Conservation (phyloP, 148 eudicot species). For the Fagopyrum homotropicum region DNA sequence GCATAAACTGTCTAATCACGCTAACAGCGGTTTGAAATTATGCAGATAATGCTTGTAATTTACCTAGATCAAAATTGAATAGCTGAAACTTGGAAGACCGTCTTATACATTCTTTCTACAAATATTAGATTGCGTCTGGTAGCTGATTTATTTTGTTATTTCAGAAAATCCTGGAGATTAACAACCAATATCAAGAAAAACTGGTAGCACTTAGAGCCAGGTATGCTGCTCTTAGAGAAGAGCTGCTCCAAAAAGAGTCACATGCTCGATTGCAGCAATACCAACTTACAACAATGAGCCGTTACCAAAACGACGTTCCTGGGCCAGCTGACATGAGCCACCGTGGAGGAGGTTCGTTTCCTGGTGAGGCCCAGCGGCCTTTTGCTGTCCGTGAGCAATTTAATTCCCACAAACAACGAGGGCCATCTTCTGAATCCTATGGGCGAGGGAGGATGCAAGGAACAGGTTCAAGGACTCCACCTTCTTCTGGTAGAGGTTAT, state of each 20-base stretch:
- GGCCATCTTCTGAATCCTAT: slow-evolving; percentile 43
- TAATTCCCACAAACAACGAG: slow-evolving; percentile 63
- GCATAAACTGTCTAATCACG: background rate
- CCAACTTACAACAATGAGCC: slow-evolving; percentile 48
- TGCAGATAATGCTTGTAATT: background rate
- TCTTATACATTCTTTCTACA: background rate
- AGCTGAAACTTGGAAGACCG: background rate
- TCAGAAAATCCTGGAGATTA: slow-evolving; percentile 54
- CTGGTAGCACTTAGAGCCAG: slow-evolving; percentile 57
- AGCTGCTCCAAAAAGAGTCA: slow-evolving; percentile 62
- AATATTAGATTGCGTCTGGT: background rate
- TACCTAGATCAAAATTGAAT: background rate
- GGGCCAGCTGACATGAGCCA: slow-evolving; percentile 21
- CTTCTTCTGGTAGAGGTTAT: slow-evolving; percentile 67
- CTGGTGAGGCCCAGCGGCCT: slow-evolving; percentile 33
- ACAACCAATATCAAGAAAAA: slow-evolving; percentile 53
- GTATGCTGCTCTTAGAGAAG: slow-evolving; percentile 58
- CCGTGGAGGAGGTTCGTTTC: slow-evolving; percentile 23
- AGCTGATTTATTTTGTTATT: background rate
- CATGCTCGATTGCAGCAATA: slow-evolving; percentile 67
- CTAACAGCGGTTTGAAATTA: background rate
- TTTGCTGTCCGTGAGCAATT: slow-evolving; percentile 40
- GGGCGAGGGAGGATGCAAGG: slow-evolving; percentile 41
- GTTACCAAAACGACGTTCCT: slow-evolving; percentile 31
- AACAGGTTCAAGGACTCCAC: slow-evolving; percentile 54